Conservation (phyloP, 495 filamentous ascomycete genomes). For the Penicillium canariense region DNA sequence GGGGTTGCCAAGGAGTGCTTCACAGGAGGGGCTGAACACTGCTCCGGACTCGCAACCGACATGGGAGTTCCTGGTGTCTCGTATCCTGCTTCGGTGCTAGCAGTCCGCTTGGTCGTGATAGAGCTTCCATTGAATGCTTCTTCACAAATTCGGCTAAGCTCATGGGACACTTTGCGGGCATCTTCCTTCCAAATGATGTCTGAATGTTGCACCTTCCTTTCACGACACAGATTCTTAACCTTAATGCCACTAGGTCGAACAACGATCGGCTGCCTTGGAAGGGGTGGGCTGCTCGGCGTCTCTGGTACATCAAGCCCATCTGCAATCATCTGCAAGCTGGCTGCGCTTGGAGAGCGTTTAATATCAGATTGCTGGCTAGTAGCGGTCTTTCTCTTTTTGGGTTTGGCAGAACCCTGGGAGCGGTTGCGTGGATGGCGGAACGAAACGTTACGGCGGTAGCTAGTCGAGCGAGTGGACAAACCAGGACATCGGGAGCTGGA, state of each 20-base stretch:
- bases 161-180: slow-evolving; percentile 62
- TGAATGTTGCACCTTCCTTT: slow-evolving; percentile 41
- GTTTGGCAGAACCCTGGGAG: slow-evolving; percentile 39
- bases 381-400: slow-evolving; percentile 21
- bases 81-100: slow-evolving; percentile 41
- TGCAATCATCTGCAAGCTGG: slow-evolving; percentile 28
- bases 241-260: slow-evolving; percentile 33
- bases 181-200: slow-evolving; percentile 58
- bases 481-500: slow-evolving; percentile 61
- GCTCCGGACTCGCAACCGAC: slow-evolving; percentile 35
- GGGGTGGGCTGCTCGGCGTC: slow-evolving; percentile 32
- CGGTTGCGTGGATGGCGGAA: slow-evolving; percentile 62
- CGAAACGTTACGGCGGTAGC: slow-evolving; percentile 75
- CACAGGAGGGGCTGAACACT: slow-evolving; percentile 13
- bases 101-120: slow-evolving; percentile 47
- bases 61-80: slow-evolving; percentile 55
- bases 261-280: slow-evolving; percentile 42
- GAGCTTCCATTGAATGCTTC: slow-evolving; percentile 81
- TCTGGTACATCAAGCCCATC: slow-evolving; percentile 19
- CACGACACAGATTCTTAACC: slow-evolving; percentile 25
- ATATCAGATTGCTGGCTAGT: slow-evolving; percentile 12
- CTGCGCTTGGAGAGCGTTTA: slow-evolving; percentile 28
- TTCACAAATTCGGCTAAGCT: slow-evolving; percentile 66
- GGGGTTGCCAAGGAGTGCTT: neutral
- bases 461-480: slow-evolving; percentile 52